Conservation (phyloP, 2,329 filamentous ascomycete species). For the Arthroderma sp. region DNA sequence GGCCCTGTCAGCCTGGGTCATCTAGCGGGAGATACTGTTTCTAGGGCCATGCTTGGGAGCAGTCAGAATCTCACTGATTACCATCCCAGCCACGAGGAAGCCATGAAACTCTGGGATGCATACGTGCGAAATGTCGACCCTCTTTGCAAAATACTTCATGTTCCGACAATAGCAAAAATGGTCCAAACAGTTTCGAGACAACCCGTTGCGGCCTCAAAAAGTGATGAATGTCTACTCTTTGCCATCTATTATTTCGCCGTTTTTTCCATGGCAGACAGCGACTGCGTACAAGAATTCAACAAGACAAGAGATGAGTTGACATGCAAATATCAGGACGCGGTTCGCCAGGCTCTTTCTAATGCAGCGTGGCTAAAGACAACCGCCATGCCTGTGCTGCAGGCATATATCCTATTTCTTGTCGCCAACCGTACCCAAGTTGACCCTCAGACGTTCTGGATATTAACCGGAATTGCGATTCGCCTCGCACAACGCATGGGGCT, state of each 20-base stretch:
- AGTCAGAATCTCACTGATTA: constrained; percentile 18
- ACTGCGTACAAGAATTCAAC: constrained; percentile 23
- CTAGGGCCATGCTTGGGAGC: constrained; percentile 12
- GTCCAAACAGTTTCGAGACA: constrained; percentile 48
- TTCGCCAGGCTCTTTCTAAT: constrained; percentile 18
- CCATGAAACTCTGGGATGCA: constrained; percentile 61
- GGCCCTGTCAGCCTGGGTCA: neutral
- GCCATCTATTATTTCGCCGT: constrained; percentile 19
- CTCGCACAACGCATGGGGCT: constrained; percentile 57
- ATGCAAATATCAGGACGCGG: neutral
- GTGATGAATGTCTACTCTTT: constrained; percentile 28
- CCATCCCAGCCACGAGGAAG: constrained; percentile 24
- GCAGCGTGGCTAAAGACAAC: constrained; percentile 34
- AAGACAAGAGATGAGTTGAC: constrained; percentile 15
- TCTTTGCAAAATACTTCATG: constrained; percentile 58
- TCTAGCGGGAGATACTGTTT: too few species aligned
- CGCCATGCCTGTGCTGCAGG: constrained; percentile 35
- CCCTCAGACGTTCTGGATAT: constrained; percentile 6
- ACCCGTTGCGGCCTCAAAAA: constrained; percentile 20
- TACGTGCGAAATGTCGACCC: constrained; percentile 55
- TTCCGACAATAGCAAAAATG: constrained; percentile 54
- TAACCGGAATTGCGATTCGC: constrained; percentile 54
- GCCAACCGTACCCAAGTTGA: neutral
- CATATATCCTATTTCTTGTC: constrained; percentile 34
- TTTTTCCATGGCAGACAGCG: constrained; percentile 24